Evolutionary conservation across 78 protist genomes (phyloP).

Genomic region (slime mould (Dictyostelium discoideum)): DNA sequence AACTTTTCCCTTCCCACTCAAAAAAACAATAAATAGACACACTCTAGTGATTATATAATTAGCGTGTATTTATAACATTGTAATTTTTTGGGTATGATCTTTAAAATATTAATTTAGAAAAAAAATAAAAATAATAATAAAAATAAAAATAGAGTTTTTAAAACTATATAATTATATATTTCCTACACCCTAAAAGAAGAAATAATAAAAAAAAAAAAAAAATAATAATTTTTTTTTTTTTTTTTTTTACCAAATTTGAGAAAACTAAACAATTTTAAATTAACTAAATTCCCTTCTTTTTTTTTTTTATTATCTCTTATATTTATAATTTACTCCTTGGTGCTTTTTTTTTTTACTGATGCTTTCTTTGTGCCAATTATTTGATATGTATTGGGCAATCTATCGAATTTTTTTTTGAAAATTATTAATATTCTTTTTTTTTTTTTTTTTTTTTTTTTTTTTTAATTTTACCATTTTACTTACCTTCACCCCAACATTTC

Average conservation of each 20-base stretch:
- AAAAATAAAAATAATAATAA: not conserved
- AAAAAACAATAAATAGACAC: not conserved
- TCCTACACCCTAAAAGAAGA: no score
- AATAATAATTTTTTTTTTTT: not conserved
- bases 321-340: not conserved
- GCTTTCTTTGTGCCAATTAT: not conserved
- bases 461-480: not conserved
- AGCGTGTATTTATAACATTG: not conserved
- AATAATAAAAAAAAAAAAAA: no score
- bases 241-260: not conserved
- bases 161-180: no score
- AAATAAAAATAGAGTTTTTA: no score
- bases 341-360: not conserved
- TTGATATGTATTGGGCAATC: not conserved
- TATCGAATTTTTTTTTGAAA: not conserved
- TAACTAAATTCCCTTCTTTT: no score
- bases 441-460: no score
- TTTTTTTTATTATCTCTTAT: not conserved
- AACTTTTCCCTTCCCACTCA: not conserved
- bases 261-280: no score
- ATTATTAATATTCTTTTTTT: no score
- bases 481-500: not conserved
- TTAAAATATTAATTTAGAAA: not conserved
- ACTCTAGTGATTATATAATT: not conserved
- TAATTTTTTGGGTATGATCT: not conserved